Conservation (phyloP, 495 filamentous ascomycete species). For the Hypomontagnella submonticulosa region DNA sequence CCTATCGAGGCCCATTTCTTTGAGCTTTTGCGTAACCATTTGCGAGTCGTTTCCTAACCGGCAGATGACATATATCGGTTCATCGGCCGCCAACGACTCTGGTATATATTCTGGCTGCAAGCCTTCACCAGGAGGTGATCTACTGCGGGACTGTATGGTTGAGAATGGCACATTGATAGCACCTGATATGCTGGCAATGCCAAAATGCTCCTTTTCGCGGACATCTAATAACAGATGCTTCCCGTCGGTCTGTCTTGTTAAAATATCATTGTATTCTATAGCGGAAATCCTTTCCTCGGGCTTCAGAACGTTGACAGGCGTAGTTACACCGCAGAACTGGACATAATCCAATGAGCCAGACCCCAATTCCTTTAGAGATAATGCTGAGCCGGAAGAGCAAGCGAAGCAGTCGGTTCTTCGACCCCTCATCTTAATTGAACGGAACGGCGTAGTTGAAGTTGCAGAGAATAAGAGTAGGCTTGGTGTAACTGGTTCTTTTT, state of each 20-base stretch:
- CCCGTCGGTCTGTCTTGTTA: conserved; percentile 37
- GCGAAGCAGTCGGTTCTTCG: conserved; percentile 76
- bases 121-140: conserved; percentile 33
- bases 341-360: conserved; percentile 78
- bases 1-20: conserved; percentile 70
- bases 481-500: conserved; percentile 49
- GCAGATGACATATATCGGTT: conserved; percentile 80
- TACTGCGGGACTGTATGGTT: conserved; percentile 55
- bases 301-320: conserved; percentile 61
- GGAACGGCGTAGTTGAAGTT: conserved; percentile 71
- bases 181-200: conserved; percentile 76
- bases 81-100: conserved; percentile 43
- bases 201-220: conserved; percentile 83
- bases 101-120: conserved; percentile 59
- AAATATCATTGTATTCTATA: conserved; percentile 58
- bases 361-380: conserved; percentile 70
- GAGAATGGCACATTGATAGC: conserved; percentile 84
- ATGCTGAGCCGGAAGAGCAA: conserved; percentile 70
- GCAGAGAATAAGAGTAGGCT: conserved; percentile 80
- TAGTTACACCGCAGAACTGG: conserved; percentile 75
- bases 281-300: conserved; percentile 72
- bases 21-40: conserved; percentile 74
- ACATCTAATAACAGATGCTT: conserved; percentile 80
- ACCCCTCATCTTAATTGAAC: conserved; percentile 75
- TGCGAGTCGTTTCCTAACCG: conserved; percentile 92